Evolutionary conservation across 495 filamentous ascomycete genomes (phyloP).

Genomic region (Xeromyces bisporus): DNA sequence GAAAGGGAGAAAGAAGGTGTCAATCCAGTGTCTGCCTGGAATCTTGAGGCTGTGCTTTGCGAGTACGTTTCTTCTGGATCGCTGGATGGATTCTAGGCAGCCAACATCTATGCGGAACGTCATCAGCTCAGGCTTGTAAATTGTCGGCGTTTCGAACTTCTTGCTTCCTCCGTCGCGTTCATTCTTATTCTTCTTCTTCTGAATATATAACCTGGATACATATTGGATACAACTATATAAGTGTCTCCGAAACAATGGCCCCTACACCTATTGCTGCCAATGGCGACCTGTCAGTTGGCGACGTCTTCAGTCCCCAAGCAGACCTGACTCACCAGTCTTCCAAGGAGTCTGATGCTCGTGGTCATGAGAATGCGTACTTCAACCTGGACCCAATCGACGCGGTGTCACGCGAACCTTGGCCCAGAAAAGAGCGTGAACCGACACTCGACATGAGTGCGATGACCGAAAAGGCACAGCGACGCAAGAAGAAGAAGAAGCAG

Average conservation of each 20-base stretch:
- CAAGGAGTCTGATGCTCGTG: slow-evolving; percentile 10
- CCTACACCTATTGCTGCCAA: slow-evolving; percentile 6
- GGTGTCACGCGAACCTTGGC: slow-evolving; percentile 13
- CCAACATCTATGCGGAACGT: no score
- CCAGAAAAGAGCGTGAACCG: slow-evolving; percentile 7
- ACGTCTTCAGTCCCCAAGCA: slow-evolving; percentile 29
- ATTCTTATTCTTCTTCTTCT: no score
- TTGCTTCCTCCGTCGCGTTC: slow-evolving; percentile 1
- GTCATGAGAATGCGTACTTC: slow-evolving; percentile 11
- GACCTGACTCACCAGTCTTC: slow-evolving; percentile 19
- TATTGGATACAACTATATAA: no score
- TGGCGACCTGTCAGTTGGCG: slow-evolving; percentile 28
- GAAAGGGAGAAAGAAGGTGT: background rate
- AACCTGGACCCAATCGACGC: slow-evolving; percentile 20
- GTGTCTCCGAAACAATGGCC: no score
- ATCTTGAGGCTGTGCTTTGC: background rate
- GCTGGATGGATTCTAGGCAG: slow-evolving; percentile 1
- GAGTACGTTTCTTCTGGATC: slow-evolving; percentile 1
- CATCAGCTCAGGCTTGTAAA: no score
- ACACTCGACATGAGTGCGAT: slow-evolving; percentile 12
- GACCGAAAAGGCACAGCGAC: slow-evolving; percentile 17
- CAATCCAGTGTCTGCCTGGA: background rate
- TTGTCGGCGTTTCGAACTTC: background rate
- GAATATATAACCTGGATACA: no score
- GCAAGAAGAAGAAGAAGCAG: slow-evolving; percentile 31